These are phyloP conservation scores for Botrytis galanthina DNA, from an alignment of 2,329 filamentous ascomycete species.

Conservation along the genomic window DNA sequence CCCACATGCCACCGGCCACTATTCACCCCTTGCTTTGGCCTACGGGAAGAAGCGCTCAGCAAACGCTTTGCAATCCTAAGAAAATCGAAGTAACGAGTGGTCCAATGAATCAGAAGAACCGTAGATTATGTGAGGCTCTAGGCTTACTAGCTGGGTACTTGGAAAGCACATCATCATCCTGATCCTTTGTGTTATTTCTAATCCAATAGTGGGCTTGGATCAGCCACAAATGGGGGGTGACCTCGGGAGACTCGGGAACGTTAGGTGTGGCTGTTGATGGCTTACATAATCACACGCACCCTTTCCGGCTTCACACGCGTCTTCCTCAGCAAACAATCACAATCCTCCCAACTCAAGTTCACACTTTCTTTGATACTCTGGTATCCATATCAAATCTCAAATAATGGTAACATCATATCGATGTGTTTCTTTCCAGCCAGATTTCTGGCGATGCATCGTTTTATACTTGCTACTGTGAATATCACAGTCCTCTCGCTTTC, in stretches of 20 bases:
- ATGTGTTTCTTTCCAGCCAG: background rate
- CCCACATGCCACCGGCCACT: slow-evolving; percentile 9
- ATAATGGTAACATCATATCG: background rate
- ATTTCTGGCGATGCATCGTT: background rate
- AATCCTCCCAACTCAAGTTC: background rate
- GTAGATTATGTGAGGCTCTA: background rate
- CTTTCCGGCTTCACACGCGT: background rate
- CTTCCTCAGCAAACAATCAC: background rate
- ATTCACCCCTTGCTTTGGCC: background rate
- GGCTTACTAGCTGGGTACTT: background rate
- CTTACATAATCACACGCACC: background rate
- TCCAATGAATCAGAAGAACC: background rate
- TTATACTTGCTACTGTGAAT: background rate
- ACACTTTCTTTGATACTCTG: background rate
- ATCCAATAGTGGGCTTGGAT: background rate
- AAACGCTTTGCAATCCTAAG: background rate
- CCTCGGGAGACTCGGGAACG: too few relatives aligned
- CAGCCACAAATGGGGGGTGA: background rate
- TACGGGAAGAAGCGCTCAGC: background rate
- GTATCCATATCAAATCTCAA: background rate
- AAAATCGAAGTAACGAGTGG: background rate
- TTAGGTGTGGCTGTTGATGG: background rate
- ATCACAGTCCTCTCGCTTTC: background rate
- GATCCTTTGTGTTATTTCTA: background rate
- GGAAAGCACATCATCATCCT: background rate